Percentiles rank a stretch among this genome's conserved stretches.
phyloP scores from a whole-genome alignment of 2,329 filamentous ascomycete species.

The Albophoma yamanashiensis region DNA sequence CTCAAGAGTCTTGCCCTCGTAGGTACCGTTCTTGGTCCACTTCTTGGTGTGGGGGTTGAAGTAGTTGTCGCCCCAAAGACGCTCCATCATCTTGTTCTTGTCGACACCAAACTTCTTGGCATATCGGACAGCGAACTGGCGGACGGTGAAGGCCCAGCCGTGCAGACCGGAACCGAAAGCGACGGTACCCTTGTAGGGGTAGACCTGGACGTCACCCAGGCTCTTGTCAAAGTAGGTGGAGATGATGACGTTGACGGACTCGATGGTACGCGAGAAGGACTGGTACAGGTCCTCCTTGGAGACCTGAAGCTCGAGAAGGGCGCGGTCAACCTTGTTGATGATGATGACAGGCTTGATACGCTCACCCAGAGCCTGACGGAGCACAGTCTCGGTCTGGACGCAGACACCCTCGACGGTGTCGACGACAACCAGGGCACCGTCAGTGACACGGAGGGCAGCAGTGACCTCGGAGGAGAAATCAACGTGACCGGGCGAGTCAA shows the following conservation, averaged over 20 bases:
- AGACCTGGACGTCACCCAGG: conserved; percentile 96
- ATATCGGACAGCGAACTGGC: conserved; percentile 92
- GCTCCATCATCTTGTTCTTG: conserved; percentile 99
- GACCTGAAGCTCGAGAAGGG: conserved; percentile 97
- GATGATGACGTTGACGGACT: conserved; percentile 99
- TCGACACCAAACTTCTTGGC: conserved; percentile 99
- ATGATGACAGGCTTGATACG: conserved; percentile 99
- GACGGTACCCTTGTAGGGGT: conserved; percentile 94
- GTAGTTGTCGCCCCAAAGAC: conserved; percentile 99
- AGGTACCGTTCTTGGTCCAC: conserved; percentile 81
- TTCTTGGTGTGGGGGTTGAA: conserved; percentile 99
- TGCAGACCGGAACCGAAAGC: conserved; percentile 99
- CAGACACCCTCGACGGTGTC: conserved; percentile 99
- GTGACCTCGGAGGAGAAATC: conserved; percentile 99
- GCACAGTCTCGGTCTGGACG: conserved; percentile 99
- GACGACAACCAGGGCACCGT: conserved; percentile 98
- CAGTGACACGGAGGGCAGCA: conserved; percentile 98
- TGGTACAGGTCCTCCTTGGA: conserved; percentile 99
- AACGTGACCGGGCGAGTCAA: conserved; percentile 99
- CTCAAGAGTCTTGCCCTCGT: conserved; percentile 84
- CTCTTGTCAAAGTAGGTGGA: conserved; percentile 96
- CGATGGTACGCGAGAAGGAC: conserved; percentile 98
- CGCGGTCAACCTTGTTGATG: conserved; percentile 99
- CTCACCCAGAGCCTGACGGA: conserved; percentile 98
- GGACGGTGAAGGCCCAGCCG: conserved; percentile 98